Conservation (phyloP, 2,329 filamentous ascomycete species). For the Fusarium cicatricum region DNA sequence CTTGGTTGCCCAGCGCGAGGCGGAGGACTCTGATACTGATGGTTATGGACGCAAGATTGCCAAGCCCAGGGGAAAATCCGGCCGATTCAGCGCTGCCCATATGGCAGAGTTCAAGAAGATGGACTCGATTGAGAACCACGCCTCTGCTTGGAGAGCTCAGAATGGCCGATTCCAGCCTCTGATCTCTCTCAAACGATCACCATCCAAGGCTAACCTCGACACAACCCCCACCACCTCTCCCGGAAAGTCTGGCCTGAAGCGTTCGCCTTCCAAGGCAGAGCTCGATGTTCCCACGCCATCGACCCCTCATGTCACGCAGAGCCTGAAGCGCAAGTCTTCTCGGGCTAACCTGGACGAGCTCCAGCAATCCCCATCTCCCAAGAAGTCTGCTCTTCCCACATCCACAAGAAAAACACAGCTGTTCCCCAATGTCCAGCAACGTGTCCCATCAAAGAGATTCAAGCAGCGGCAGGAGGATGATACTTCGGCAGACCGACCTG, state of each 20-base stretch:
- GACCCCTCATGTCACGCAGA: conserved; percentile 46
- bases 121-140: conserved; percentile 91
- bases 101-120: conserved; percentile 95
- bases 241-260: conserved; percentile 57
- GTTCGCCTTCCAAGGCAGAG: conserved; percentile 60
- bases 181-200: conserved; percentile 50
- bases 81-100: conserved; percentile 85
- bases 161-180: conserved; percentile 61
- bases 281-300: conserved; percentile 61
- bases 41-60: conserved; percentile 73
- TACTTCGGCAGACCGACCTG: conserved; percentile 69
- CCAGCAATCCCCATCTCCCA: conserved; percentile 41
- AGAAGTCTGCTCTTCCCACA: conserved; percentile 38
- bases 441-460: conserved; percentile 71
- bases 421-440: conserved; percentile 34
- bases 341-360: conserved; percentile 46
- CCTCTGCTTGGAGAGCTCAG: conserved; percentile 76
- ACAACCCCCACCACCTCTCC: conserved; percentile 46
- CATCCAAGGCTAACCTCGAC: conserved; percentile 56
- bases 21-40: conserved; percentile 57
- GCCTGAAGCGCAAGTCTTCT: conserved; percentile 44
- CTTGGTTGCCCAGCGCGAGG: conserved; percentile 68
- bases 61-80: conserved; percentile 77
- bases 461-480: conserved; percentile 75
- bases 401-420: conserved; percentile 22